Conservation (phyloP, 2,329 filamentous ascomycete genomes). For the Colletotrichum tamarilloi region DNA sequence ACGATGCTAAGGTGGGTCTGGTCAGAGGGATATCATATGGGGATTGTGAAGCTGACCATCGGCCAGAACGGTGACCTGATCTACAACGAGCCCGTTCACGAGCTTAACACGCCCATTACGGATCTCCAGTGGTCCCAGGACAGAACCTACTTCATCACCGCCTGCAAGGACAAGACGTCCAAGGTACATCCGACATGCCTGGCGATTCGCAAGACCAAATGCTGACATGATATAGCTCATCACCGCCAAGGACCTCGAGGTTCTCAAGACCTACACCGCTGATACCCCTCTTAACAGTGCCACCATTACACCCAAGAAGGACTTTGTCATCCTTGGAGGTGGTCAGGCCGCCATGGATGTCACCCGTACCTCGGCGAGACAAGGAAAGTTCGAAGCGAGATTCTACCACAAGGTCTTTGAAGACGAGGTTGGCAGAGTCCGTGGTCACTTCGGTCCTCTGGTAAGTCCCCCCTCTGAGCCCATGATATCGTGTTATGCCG, state of each 20-base stretch:
- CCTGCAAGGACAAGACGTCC: conserved; percentile 96
- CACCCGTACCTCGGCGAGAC: conserved; percentile 90
- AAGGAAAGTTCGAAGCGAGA: conserved; percentile 98
- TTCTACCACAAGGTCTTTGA: conserved; percentile 99
- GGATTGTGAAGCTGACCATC: conserved; percentile 26
- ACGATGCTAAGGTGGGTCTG: conserved; percentile 81
- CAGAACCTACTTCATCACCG: conserved; percentile 97
- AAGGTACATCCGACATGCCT: conserved; percentile 66
- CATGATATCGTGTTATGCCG: no score
- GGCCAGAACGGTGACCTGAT: conserved; percentile 81
- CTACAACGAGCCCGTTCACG: conserved; percentile 85
- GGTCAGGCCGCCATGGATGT: conserved; percentile 99
- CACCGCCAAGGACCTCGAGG: conserved; percentile 84
- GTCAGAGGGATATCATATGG: background rate
- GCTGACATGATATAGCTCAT: conserved; percentile 69
- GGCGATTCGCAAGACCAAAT: background rate
- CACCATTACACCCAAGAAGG: conserved; percentile 92
- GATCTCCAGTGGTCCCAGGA: conserved; percentile 96
- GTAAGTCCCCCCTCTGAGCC: conserved; percentile 44
- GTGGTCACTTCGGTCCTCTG: conserved; percentile 95
- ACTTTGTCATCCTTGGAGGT: conserved; percentile 97
- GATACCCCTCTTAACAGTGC: conserved; percentile 98
- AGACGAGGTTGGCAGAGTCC: conserved; percentile 96
- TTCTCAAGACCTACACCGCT: conserved; percentile 91
- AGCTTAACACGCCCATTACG: conserved; percentile 83